Base-by-base conservation (phyloP, 345 rosid species). In the Sisymbrium irio region DNA sequence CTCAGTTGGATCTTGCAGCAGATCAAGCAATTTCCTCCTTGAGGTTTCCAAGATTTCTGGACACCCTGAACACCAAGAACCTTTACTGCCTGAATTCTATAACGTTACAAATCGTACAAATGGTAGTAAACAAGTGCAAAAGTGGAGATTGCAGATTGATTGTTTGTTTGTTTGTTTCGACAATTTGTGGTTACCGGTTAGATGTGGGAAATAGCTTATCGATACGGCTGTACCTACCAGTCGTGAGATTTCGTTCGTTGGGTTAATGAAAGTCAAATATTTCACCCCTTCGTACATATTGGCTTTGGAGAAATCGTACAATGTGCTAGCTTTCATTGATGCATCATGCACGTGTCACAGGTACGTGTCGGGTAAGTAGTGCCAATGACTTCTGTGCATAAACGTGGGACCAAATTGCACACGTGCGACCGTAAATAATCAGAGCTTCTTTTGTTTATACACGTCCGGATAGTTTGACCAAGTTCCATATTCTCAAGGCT, bases 391-490 rank as follows among this genome's bases (percentile, higher is more conserved):
- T 13, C 0, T 17, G 6, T 19, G 42, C 36, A n/a, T 30, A 72
- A 41, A 63, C 76, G 40, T 56, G 60, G 67, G 45, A 40, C 55
- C 32, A 50, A 40, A 42, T 22, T 3, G 65, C 25, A 58, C 49
- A 61, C 51, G 63, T 67, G 79, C 25, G 17, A 40, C 22, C 28
- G 37, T 11, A 41, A 42, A 35, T 13, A 20, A 22, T 11, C 40
- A n/a, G 20, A 32, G 51, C 32, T 40, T 15, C 69, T 30, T 36
- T 51, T n/a, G n/a, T 74, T 22, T 39, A 37, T 46, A 5, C 15
- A 25, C 49, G 30, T 44, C 41, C 7, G 68, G 32, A n/a, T 47
- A 58, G 62, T 60, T 75, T 67, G 74, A 67, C 69, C 17, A 67
- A 49, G 61, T 30, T 44, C 44, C 9, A 37, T 5, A 54, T 37